phyloP scores from a whole-genome alignment of 352 stramenopile species.

The Phytopythium chamaehyphon region DNA sequence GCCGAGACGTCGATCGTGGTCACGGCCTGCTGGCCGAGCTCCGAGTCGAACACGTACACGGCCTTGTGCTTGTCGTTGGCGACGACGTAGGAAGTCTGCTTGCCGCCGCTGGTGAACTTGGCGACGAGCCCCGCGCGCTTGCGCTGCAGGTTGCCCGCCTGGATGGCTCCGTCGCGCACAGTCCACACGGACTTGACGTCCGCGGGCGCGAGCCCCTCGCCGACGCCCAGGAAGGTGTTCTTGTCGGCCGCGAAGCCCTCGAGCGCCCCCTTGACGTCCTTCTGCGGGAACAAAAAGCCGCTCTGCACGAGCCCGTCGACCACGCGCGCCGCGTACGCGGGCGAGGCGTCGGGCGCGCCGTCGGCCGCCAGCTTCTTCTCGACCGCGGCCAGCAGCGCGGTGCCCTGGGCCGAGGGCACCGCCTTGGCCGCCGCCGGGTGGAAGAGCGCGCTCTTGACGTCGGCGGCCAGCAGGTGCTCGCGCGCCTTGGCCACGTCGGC shows the following conservation, averaged over 20 bases:
- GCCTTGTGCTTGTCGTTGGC: slow-evolving; percentile 18
- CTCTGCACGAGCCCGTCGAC: slow-evolving; percentile 28
- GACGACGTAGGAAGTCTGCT: slow-evolving; percentile 21
- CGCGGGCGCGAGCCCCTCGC: slow-evolving; percentile 9
- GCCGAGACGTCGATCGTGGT: slow-evolving; percentile 22
- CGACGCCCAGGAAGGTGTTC: slow-evolving; percentile 18
- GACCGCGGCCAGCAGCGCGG: slow-evolving; percentile 18
- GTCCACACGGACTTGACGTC: slow-evolving; percentile 22
- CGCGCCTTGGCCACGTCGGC: slow-evolving; percentile 12
- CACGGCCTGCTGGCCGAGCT: slow-evolving; percentile 14
- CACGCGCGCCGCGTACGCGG: slow-evolving; percentile 12
- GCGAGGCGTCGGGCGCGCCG: slow-evolving; percentile 3
- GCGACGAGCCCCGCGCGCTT: slow-evolving; percentile 21
- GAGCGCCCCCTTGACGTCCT: slow-evolving; percentile 7
- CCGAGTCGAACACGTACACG: slow-evolving; percentile 29
- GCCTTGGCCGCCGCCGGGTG: slow-evolving; percentile 8
- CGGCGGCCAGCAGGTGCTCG: slow-evolving; percentile 11
- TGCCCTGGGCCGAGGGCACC: slow-evolving; percentile 15
- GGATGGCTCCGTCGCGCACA: slow-evolving; percentile 26
- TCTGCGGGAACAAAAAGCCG: slow-evolving; percentile 24
- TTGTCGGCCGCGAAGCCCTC: slow-evolving; percentile 21
- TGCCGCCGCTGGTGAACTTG: slow-evolving; percentile 13
- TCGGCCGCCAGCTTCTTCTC: slow-evolving; percentile 16
- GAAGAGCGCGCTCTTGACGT: slow-evolving; percentile 17
- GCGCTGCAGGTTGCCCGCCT: slow-evolving; percentile 22